Percentiles rank a stretch among this genome's conserved stretches.
Evolutionary conservation across 768 basidiomycete species (phyloP).

Genomic region (Boletus sp.): DNA sequence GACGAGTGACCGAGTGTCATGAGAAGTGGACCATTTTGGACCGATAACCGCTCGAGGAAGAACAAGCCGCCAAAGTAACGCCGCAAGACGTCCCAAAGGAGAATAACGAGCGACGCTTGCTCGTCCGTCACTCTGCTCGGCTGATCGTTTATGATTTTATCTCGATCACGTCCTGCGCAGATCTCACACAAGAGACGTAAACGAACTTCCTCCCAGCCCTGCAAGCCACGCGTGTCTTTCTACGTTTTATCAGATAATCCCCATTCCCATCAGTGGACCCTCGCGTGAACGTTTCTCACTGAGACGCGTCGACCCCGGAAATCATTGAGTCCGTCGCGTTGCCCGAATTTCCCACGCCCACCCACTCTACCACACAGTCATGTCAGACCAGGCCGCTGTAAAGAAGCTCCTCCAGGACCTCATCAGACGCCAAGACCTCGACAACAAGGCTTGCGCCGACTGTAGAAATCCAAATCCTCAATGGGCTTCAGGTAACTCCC

Average conservation of each 20-base stretch:
- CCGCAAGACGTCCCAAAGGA: no score
- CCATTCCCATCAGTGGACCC: no score
- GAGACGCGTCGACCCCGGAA: no score
- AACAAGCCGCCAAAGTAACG: no score
- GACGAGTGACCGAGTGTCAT: background rate
- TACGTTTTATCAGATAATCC: background rate
- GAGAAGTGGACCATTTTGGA: background rate
- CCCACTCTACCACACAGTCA: background rate
- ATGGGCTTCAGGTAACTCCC: constrained; percentile 77
- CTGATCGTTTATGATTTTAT: background rate
- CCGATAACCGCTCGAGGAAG: no score
- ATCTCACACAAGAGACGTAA: background rate
- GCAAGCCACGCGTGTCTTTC: background rate
- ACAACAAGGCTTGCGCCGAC: constrained; percentile 79
- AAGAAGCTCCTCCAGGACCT: constrained; percentile 76
- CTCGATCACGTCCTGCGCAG: background rate
- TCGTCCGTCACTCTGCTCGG: no score
- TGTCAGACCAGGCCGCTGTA: constrained; percentile 32
- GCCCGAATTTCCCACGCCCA: constrained; percentile 4
- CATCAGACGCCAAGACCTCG: constrained; percentile 64
- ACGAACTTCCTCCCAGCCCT: no score
- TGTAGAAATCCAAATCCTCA: constrained; percentile 91
- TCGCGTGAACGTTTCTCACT: no score
- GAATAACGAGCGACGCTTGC: no score
- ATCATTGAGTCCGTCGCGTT: no score